phyloP scores from a whole-genome alignment of 192 early-diverging fungal genomes.

The Coemansia javaensis region DNA sequence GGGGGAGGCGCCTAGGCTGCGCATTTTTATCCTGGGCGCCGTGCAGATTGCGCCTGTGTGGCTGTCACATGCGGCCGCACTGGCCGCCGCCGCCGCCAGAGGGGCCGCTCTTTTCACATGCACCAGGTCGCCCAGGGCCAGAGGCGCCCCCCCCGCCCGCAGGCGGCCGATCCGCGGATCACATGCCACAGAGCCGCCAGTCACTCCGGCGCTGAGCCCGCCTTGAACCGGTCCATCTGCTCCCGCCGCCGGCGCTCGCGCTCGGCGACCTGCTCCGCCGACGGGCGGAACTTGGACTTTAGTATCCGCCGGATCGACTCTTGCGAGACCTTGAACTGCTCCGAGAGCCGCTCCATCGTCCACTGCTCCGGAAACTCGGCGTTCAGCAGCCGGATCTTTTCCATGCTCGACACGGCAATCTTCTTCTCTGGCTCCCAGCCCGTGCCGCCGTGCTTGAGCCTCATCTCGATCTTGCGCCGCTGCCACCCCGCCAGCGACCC shows the following conservation, averaged over 20 bases:
- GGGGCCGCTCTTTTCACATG: too few relatives aligned
- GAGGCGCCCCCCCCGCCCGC: too few relatives aligned
- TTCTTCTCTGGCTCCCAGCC: constrained; percentile 36
- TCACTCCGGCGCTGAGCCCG: neutral
- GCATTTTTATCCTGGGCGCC: too few relatives aligned
- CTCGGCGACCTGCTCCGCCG: constrained; percentile 15
- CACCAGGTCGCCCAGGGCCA: too few relatives aligned
- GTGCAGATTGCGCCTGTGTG: too few relatives aligned
- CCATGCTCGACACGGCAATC: constrained; percentile 44
- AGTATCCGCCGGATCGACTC: constrained; percentile 53
- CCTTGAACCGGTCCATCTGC: constrained; percentile 27
- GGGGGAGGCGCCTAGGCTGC: too few relatives aligned
- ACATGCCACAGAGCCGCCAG: too few relatives aligned
- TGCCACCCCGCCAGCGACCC: constrained; percentile 28
- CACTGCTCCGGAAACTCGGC: constrained; percentile 49
- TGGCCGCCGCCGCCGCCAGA: too few relatives aligned
- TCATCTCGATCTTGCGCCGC: constrained; percentile 48
- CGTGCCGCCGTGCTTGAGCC: constrained; percentile 27
- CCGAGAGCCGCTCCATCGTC: constrained; percentile 41
- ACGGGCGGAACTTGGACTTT: constrained; percentile 49
- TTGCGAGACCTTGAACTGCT: constrained; percentile 52
- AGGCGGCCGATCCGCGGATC: too few relatives aligned
- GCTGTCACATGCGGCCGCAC: too few relatives aligned
- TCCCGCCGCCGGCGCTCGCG: constrained; percentile 41
- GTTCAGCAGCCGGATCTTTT: constrained; percentile 40